phyloP scores from a whole-genome alignment of 805 yeast species.

The Metschnikowia baotianmanensis region DNA sequence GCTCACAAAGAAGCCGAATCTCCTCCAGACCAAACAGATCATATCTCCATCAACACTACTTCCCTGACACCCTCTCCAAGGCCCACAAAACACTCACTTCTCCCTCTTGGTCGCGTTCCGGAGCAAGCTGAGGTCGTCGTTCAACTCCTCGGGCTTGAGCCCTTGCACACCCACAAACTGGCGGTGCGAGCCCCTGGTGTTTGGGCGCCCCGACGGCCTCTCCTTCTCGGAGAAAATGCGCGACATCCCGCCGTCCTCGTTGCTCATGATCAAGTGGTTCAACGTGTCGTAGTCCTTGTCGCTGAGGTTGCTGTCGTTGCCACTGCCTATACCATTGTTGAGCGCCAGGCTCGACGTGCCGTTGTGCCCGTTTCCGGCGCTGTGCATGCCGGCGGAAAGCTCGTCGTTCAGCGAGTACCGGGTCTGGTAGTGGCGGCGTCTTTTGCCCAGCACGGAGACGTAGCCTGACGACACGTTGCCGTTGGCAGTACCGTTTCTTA shows the following conservation, averaged over 20 bases:
- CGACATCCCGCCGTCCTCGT: slow-evolving; percentile 39
- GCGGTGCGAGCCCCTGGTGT: slow-evolving; percentile 59
- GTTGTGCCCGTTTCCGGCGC: slow-evolving; percentile 17
- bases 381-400: slow-evolving; percentile 29
- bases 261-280: slow-evolving; percentile 44
- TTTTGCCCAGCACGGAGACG: slow-evolving; percentile 32
- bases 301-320: slow-evolving; percentile 43
- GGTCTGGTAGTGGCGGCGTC: slow-evolving; percentile 42
- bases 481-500: slow-evolving; percentile 10
- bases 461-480: slow-evolving; percentile 25
- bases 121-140: slow-evolving; percentile 67
- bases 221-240: slow-evolving; percentile 26
- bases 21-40: too few species aligned
- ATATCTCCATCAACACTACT: too few species aligned
- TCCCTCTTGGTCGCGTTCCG: slow-evolving; percentile 40
- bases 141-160: slow-evolving; percentile 73
- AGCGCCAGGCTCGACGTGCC: slow-evolving; percentile 10
- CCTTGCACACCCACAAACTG: slow-evolving; percentile 74
- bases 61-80: neutral
- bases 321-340: slow-evolving; percentile 29
- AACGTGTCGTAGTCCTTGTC: slow-evolving; percentile 49
- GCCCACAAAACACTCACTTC: slow-evolving; percentile 9
- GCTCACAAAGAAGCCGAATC: too few species aligned
- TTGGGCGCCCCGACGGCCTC: slow-evolving; percentile 27
- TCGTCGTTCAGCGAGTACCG: slow-evolving; percentile 46